Evolutionary conservation across 768 basidiomycete species (phyloP), one percentile per base, ranked within the genome.

Genomic region (Lentinus tigrinus): DNA sequence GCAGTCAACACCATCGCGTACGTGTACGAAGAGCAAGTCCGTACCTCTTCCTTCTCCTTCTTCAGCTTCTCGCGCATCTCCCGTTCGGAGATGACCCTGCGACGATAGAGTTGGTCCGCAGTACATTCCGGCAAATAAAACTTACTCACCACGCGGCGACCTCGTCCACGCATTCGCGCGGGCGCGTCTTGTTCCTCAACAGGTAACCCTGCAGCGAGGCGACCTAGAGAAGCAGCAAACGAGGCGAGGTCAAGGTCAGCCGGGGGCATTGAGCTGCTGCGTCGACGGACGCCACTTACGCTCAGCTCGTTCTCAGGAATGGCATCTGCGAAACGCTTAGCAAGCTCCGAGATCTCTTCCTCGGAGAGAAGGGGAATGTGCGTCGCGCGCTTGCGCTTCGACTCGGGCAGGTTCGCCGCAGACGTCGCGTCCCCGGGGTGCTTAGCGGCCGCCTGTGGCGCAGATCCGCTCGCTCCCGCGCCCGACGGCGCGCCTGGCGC

Each of bases 251-350:
- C 40, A 58, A 39, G 8, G 7, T 40, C 51, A 26, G 14, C 14
- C n/a, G 19, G 21, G n/a, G 8, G 44, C 51, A 42, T 31, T 28
- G 23, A 24, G 8, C 19, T n/a, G n/a, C n/a, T n/a, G n/a, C n/a
- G n/a, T 11, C 44, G 24, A 47, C 44, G 21, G 23, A 17, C 21
- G 40, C 40, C 40, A 77, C 88, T 64, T 68, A 94, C 92, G 68
- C 92, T 93, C 47, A 94, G 78, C 72, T 94, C 92, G 66, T 91
- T 83, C 69, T 94, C 92, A 52, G 92, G 92, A 44, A 94, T 92
- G 19, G 88, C 80, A 27, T 85, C 88, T 57, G 85, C 89, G 70
- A 94, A 94, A 28, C 83, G 81, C 75, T 89, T 91, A 47, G 92
- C 91, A 63, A 93, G 84, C 44, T 78, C 81, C 67, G 80, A 78